phyloP scores from a whole-genome alignment of 2,329 filamentous ascomycete genomes.

The Aspergillus ibericus region DNA sequence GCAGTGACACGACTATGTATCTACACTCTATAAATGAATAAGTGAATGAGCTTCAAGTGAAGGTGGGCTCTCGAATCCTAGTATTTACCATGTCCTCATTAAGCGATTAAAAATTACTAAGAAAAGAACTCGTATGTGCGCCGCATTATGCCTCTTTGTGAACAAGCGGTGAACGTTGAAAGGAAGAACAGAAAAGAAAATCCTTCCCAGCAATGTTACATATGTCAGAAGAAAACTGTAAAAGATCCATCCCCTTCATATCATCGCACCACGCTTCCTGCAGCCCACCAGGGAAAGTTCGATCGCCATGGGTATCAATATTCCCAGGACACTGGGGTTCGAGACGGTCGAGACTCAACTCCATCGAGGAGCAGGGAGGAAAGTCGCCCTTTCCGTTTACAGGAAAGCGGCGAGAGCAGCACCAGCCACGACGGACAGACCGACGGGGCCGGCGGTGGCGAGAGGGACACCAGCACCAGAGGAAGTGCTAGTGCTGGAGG shows the following conservation, averaged over 20 bases:
- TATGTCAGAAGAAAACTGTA: slow-evolving; percentile 10
- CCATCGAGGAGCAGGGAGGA: neutral
- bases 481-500: slow-evolving; percentile 21
- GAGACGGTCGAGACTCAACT: neutral
- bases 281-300: neutral
- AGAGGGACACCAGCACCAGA: slow-evolving; percentile 35
- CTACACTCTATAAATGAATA: neutral
- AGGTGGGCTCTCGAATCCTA: neutral
- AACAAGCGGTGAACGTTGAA: slow-evolving; percentile 14
- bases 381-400: slow-evolving; percentile 26
- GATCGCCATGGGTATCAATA: slow-evolving; percentile 2
- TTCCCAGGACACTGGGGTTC: neutral
- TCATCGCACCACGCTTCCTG: slow-evolving; percentile 3
- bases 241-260: slow-evolving; percentile 16
- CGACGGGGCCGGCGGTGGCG: slow-evolving; percentile 38
- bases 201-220: slow-evolving; percentile 16
- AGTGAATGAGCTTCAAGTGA: neutral
- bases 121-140: slow-evolving; percentile 18
- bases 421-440: slow-evolving; percentile 43
- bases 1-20: neutral
- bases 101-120: slow-evolving; percentile 14
- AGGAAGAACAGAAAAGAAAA: slow-evolving; percentile 8
- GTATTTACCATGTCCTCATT: slow-evolving; percentile 17
- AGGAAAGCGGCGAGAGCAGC: slow-evolving; percentile 45
- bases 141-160: slow-evolving; percentile 14